A percentile compares a stretch with the other conserved stretches of the same genome.
phyloP scores from a whole-genome alignment of 2,329 filamentous ascomycete species.

The Hypoxylon sp. region DNA sequence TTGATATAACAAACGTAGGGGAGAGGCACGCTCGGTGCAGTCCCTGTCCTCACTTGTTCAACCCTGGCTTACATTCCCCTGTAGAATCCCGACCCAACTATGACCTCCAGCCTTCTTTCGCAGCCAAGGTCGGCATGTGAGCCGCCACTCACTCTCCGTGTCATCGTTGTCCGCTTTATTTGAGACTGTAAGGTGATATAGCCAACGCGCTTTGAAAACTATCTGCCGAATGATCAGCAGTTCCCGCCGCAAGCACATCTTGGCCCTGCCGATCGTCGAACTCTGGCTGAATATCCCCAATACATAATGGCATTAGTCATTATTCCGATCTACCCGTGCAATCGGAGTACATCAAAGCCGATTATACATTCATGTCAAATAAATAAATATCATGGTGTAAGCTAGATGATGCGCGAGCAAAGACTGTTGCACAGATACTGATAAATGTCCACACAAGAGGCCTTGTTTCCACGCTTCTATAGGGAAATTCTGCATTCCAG shows the following conservation, averaged over 20 bases:
- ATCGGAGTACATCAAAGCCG: neutral
- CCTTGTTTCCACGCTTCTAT: too few relatives aligned
- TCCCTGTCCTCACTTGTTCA: conserved; percentile 3
- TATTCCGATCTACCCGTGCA: conserved; percentile 28
- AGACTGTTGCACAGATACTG: neutral
- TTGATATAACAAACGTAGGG: neutral
- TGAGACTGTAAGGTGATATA: conserved; percentile 23
- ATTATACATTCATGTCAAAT: neutral
- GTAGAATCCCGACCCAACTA: conserved; percentile 1
- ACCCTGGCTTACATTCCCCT: conserved; percentile 13
- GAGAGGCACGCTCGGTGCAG: neutral
- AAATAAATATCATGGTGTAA: conserved; percentile 1
- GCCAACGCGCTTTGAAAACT: conserved; percentile 18
- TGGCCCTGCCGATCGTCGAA: conserved; percentile 31
- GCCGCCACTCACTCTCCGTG: neutral
- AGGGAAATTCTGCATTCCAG: too few relatives aligned
- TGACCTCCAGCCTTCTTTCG: conserved; percentile 5
- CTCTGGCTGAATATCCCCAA: conserved; percentile 30
- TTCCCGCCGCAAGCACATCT: conserved; percentile 12
- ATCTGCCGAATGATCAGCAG: conserved; percentile 19
- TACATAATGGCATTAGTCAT: neutral
- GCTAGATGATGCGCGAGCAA: conserved; percentile 4
- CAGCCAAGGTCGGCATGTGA: conserved; percentile 23
- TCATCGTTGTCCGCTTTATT: conserved; percentile 2
- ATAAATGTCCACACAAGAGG: too few relatives aligned